These are phyloP conservation scores for Moniliophthora roreri DNA, from an alignment of 1,284 basidiomycete species.

Conservation along the genomic window DNA sequence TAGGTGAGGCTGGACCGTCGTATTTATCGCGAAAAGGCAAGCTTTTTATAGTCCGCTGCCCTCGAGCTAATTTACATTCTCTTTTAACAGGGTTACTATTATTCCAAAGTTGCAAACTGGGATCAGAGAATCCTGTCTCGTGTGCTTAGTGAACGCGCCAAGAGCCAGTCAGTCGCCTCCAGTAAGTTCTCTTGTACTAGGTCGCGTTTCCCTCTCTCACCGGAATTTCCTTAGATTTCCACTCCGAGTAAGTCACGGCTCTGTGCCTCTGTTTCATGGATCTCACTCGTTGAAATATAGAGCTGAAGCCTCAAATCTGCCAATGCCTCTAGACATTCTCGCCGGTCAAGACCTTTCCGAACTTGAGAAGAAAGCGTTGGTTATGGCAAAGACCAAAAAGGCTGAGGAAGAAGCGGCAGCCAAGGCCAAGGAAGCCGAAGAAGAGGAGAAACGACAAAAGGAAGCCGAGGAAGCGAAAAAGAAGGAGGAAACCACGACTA, in stretches of 20 bases:
- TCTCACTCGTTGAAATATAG: constrained; percentile 18
- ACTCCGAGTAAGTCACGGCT: constrained; percentile 28
- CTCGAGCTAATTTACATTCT: background rate
- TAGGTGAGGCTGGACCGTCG: constrained; percentile 13
- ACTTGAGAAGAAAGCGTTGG: constrained; percentile 24
- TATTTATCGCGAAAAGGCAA: background rate
- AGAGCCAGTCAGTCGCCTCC: constrained; percentile 43
- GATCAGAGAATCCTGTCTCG: constrained; percentile 18
- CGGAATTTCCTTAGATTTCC: constrained; percentile 31
- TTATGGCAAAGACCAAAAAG: constrained; percentile 17
- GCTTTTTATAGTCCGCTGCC: background rate
- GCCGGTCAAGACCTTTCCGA: constrained; percentile 37
- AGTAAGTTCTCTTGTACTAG: constrained; percentile 30
- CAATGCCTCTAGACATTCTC: constrained; percentile 31
- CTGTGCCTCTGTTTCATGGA: background rate
- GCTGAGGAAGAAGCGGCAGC: constrained; percentile 6
- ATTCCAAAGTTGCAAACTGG: constrained; percentile 4
- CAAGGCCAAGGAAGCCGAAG: constrained; percentile 15
- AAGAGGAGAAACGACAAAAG: constrained; percentile 17
- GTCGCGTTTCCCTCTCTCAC: background rate
- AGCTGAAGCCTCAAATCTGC: constrained; percentile 24
- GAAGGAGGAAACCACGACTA: constrained; percentile 16
- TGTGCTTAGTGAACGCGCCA: constrained; percentile 38
- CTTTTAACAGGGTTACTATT: constrained; percentile 5
- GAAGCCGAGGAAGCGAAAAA: constrained; percentile 13